Conservation (phyloP, 2,329 filamentous ascomycete species). For the Cytospora chrysosperma region DNA sequence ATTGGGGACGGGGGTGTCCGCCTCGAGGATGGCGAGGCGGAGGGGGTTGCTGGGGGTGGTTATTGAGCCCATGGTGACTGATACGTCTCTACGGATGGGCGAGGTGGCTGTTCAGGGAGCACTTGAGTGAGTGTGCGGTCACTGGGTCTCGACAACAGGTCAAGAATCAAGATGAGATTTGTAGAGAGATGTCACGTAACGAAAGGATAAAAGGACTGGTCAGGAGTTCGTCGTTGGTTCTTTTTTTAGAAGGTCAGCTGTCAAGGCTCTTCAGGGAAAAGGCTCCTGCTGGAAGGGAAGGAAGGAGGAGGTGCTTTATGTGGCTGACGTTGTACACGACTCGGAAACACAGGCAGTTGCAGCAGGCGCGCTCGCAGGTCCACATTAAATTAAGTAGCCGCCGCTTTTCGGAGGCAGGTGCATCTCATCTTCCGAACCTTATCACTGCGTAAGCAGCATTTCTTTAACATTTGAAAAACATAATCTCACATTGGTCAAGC, state of each 20-base stretch:
- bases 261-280: background rate
- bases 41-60: conserved; percentile 44
- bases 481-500: background rate
- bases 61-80: conserved; percentile 30
- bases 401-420: conserved; percentile 18
- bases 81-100: background rate
- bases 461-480: background rate
- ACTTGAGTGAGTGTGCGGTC: background rate
- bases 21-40: conserved; percentile 84
- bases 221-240: no score
- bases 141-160: background rate
- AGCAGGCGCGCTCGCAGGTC: conserved; percentile 11
- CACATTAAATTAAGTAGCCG: conserved; percentile 8
- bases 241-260: no score
- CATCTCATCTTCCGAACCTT: background rate
- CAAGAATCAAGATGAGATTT: background rate
- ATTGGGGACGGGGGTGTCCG: conserved; percentile 71
- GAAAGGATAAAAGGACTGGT: background rate
- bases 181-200: background rate
- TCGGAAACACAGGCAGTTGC: conserved; percentile 11
- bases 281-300: background rate
- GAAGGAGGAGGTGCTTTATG: background rate
- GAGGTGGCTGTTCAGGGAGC: background rate
- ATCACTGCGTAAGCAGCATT: background rate
- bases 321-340: conserved; percentile 18